Conservation (phyloP, 495 filamentous ascomycete species). For the Talaromyces thailandensis region DNA sequence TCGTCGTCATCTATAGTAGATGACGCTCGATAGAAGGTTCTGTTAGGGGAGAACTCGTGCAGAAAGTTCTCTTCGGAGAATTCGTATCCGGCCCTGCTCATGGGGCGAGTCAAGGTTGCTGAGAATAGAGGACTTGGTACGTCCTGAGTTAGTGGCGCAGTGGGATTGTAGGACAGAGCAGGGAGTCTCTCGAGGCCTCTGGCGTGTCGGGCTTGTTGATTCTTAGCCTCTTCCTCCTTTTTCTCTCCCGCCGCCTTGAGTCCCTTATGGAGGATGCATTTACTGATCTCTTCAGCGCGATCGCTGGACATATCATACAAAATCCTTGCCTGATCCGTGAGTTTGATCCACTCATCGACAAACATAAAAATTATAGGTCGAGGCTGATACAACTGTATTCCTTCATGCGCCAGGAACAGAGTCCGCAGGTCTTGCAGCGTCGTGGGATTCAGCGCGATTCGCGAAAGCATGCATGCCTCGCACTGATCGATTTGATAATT, state of each 20-base stretch:
- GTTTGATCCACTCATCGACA: not conserved
- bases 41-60: not conserved
- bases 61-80: not conserved
- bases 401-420: slow-evolving; percentile 9
- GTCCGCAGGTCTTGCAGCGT: slow-evolving; percentile 20
- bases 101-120: not conserved
- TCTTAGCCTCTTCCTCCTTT: not conserved
- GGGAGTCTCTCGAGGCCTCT: not conserved
- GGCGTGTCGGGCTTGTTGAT: not conserved
- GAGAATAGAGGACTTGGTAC: not conserved
- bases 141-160: not conserved
- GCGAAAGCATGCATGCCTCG: slow-evolving; percentile 31
- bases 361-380: not conserved
- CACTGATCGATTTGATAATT: slow-evolving; percentile 24
- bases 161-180: not conserved
- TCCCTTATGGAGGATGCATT: not conserved
- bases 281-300: not conserved
- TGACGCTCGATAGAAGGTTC: not conserved
- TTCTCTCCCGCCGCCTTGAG: not conserved
- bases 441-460: slow-evolving; percentile 16
- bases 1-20: not conserved
- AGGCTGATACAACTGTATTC: not conserved
- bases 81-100: not conserved
- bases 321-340: not conserved
- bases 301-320: not conserved